A percentile compares a stretch with the other conserved stretches of the same genome.
Evolutionary conservation across 805 yeast species (phyloP).

Genomic region (Middelhovenomyces tepae): DNA sequence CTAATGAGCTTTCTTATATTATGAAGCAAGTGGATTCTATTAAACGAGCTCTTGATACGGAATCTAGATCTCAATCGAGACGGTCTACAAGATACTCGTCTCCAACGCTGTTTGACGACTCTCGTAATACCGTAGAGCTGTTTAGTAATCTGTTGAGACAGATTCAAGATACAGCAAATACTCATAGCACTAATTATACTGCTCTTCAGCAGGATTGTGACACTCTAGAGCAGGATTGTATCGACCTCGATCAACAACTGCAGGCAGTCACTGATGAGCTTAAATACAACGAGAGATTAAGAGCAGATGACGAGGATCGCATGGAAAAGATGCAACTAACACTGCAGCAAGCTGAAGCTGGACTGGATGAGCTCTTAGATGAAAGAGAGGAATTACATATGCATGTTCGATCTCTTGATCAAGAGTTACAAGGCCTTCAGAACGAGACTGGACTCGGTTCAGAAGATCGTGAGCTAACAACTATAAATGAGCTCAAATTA

Average conservation of each 20-base stretch:
- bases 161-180: neutral
- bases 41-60: neutral
- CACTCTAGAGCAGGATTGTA: neutral
- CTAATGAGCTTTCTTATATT: no score
- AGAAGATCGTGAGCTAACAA: no score
- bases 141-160: conserved; percentile 2
- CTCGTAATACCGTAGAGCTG: neutral
- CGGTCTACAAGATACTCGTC: neutral
- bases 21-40: conserved; percentile 1
- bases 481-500: no score
- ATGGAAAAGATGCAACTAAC: neutral
- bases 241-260: neutral
- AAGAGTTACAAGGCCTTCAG: no score
- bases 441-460: no score
- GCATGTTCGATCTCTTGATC: neutral
- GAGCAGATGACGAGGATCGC: neutral
- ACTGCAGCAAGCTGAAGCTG: conserved; percentile 1
- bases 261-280: neutral
- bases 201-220: neutral
- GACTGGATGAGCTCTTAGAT: neutral
- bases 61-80: neutral
- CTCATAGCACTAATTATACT: neutral
- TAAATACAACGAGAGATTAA: neutral
- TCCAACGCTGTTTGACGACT: neutral
- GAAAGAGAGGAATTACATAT: no score